Evolutionary conservation across 2,329 filamentous ascomycete species (phyloP), one percentile per base, ranked within the genome.

Genomic region (Akanthomyces lecanii): DNA sequence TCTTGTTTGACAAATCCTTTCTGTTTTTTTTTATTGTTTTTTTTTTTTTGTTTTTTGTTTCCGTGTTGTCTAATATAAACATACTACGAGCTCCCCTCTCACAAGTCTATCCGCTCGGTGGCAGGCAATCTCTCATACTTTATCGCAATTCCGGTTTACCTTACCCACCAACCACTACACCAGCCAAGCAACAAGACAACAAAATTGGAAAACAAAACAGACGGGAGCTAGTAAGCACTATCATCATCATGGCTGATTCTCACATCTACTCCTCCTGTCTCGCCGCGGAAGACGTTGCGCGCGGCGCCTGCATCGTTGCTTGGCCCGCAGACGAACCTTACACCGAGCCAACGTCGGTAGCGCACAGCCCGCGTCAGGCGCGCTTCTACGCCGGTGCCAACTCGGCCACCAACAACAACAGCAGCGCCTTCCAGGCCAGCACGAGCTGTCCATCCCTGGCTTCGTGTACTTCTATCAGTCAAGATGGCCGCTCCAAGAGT

Each of bases 301-400:
- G 62, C 30, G 71, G 71, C 50, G 71, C 71, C 21, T 69, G 65
- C 36, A 64, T 73, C 28, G 67, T 67, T 16, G 70, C 71, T 30
- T 72, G 71, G 72, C 71, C 71, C 0, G 55, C 66, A 25, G 70
- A 70, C 45, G 69, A 73, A 65, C 65, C 67, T 5, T 69, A 67
- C 48, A 21, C 21, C 4, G 61, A 58, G 30, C 61, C 61, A 48
- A 58, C 40, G 11, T 38, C 33, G 23, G 38, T 54, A 45, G 58
- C 58, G 48, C 50, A 60, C 1, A 33, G 23, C 47, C 48, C 36
- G 33, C 59, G 33, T 14, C 51, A 62, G 42, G n/a, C 59, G 59
- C 59, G 59, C 51, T 38, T 10, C 23, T 40, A 54, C 42, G 21
- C 50, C 18, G n/a, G 12, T 47, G 2, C 58, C 25, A 45, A 21